phyloP scores from a whole-genome alignment of 345 rosid species.

The Streptanthus diversifolius region DNA sequence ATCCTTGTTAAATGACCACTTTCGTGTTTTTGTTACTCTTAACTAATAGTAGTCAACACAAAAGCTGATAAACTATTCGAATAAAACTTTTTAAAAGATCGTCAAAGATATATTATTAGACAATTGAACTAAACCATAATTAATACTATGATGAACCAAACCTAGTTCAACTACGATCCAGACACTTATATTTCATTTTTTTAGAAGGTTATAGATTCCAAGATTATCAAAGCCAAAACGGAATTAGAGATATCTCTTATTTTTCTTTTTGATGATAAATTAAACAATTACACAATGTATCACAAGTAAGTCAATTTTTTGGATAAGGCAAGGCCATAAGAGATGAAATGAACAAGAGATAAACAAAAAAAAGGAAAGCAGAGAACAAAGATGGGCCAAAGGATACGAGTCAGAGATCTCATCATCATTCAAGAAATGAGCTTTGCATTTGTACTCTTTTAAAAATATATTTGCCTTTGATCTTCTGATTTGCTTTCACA shows the following conservation, averaged over 20 bases:
- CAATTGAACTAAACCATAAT: too few species aligned
- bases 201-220: background rate
- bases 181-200: too few species aligned
- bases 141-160: too few species aligned
- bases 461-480: background rate
- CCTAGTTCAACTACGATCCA: background rate
- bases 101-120: too few species aligned
- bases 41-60: too few species aligned
- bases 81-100: too few species aligned
- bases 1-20: too few species aligned
- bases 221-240: background rate
- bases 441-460: background rate
- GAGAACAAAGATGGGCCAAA: background rate
- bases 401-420: background rate
- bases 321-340: too few species aligned
- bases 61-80: too few species aligned
- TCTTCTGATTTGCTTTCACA: background rate
- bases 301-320: background rate
- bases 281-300: background rate
- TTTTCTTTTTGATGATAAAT: background rate
- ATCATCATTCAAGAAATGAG: conserved; percentile 2
- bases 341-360: background rate
- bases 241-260: background rate
- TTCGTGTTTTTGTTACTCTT: too few species aligned
- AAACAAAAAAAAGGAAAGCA: background rate